phyloP scores from a whole-genome alignment of 768 basidiomycete genomes.

The Phylloporus scabripes region DNA sequence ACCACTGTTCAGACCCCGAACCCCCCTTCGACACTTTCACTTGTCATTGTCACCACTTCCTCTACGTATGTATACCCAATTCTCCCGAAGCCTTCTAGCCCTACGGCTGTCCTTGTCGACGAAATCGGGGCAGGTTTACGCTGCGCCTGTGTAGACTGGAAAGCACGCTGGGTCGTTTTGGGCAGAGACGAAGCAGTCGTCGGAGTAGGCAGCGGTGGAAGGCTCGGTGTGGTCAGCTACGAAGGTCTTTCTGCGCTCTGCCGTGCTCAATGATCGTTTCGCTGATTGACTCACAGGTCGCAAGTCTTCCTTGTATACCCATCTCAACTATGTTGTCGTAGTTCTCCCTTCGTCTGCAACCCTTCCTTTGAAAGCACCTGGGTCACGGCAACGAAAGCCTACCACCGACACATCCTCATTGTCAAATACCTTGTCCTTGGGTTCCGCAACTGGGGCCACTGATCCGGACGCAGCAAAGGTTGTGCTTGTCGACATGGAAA shows the following conservation, averaged over 20 bases:
- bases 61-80: constrained; percentile 73
- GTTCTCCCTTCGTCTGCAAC: constrained; percentile 65
- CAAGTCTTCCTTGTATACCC: constrained; percentile 73
- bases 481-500: constrained; percentile 86
- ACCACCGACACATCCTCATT: constrained; percentile 12
- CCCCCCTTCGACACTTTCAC: constrained; percentile 43
- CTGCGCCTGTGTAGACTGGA: constrained; percentile 78
- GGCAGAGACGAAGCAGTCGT: constrained; percentile 92
- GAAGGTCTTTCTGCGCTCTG: constrained; percentile 56
- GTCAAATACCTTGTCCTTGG: constrained; percentile 1
- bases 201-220: constrained; percentile 72
- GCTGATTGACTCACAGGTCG: constrained; percentile 13
- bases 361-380: constrained; percentile 42
- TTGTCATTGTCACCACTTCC: constrained; percentile 88
- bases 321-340: constrained; percentile 82
- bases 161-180: constrained; percentile 68
- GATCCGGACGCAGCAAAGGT: constrained; percentile 69
- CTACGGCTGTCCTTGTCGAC: constrained; percentile 65
- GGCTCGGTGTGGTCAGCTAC: constrained; percentile 83
- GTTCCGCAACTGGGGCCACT: constrained; percentile 36
- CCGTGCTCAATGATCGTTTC: not conserved
- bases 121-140: constrained; percentile 82
- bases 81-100: constrained; percentile 64
- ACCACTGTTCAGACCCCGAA: not conserved
- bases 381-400: constrained; percentile 20